Evolutionary conservation across 768 basidiomycete genomes (phyloP).

Genomic region (Infundibulicybe gibba): DNA sequence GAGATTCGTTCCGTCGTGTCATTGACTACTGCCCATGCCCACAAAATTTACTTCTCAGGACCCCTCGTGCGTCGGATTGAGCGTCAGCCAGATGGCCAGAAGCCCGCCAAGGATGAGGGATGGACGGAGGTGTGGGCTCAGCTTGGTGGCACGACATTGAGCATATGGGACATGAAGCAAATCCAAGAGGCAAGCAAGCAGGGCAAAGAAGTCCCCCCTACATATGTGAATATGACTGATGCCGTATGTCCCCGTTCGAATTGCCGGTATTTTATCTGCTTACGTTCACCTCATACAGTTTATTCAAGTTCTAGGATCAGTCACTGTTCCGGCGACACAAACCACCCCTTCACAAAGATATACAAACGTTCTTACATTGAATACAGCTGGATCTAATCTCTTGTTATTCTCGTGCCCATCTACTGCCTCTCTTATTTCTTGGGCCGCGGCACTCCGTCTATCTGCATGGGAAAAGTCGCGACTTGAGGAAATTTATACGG

Average conservation of each 20-base stretch:
- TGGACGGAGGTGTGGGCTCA: slow-evolving; percentile 91
- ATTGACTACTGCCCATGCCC: slow-evolving; percentile 71
- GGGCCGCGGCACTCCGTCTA: slow-evolving; percentile 89
- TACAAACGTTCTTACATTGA: slow-evolving; percentile 82
- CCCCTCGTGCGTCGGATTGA: slow-evolving; percentile 76
- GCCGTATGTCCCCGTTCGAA: slow-evolving; percentile 51
- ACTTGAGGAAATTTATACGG: slow-evolving; percentile 96
- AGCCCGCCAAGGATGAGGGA: slow-evolving; percentile 66
- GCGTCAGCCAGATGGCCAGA: slow-evolving; percentile 72
- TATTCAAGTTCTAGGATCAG: slow-evolving; percentile 72
- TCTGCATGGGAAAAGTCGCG: slow-evolving; percentile 94
- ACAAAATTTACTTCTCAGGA: slow-evolving; percentile 86
- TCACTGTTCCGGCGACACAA: slow-evolving; percentile 57
- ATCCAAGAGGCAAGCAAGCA: slow-evolving; percentile 80
- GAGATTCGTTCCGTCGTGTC: slow-evolving; percentile 81
- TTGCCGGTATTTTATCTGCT: slow-evolving; percentile 5
- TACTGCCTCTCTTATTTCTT: slow-evolving; percentile 68
- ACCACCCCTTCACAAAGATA: slow-evolving; percentile 53
- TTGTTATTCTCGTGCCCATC: slow-evolving; percentile 84
- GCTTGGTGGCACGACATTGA: slow-evolving; percentile 83
- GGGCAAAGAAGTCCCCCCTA: slow-evolving; percentile 80
- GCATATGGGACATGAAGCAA: slow-evolving; percentile 89
- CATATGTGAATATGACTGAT: slow-evolving; percentile 86
- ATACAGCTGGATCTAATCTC: slow-evolving; percentile 90
- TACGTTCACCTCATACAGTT: slow-evolving; percentile 42